Percentiles rank a stretch among this genome's conserved stretches.
Conservation (phyloP, 495 filamentous ascomycete genomes). For the Penicillium alfredii region DNA sequence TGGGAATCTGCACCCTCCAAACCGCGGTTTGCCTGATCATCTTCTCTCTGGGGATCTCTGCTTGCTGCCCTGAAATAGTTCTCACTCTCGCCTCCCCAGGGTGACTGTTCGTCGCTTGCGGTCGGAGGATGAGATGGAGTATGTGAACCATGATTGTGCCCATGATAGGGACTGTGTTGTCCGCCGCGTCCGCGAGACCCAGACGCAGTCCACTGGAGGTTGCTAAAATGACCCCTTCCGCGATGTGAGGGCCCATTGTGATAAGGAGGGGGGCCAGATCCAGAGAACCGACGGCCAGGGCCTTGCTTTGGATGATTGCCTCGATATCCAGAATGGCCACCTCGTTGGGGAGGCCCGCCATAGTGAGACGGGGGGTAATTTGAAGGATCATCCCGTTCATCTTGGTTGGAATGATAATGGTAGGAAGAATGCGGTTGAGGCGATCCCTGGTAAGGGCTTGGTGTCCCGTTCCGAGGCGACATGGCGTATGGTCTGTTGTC, state of each 20-base stretch:
- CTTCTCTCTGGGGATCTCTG: constrained; percentile 57
- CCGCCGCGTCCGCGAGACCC: constrained; percentile 25
- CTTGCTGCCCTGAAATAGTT: constrained; percentile 55
- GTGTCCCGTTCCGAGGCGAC: constrained; percentile 53
- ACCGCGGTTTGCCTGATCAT: constrained; percentile 41
- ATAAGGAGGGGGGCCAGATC: constrained; percentile 28
- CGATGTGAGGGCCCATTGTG: constrained; percentile 25
- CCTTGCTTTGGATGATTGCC: constrained; percentile 49
- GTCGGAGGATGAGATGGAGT: constrained; percentile 24
- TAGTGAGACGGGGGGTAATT: constrained; percentile 44
- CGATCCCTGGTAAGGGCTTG: constrained; percentile 60
- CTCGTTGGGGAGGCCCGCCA: constrained; percentile 45
- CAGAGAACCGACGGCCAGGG: constrained; percentile 39
- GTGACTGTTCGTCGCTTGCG: constrained; percentile 29
- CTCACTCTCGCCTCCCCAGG: constrained; percentile 47
- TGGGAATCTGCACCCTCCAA: constrained; percentile 23
- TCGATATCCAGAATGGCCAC: constrained; percentile 47
- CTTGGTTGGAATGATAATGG: constrained; percentile 51
- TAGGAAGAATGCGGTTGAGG: constrained; percentile 64
- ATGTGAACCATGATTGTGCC: constrained; percentile 22
- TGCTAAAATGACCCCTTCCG: constrained; percentile 46
- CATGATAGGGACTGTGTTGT: constrained; percentile 28
- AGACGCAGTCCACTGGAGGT: constrained; percentile 55
- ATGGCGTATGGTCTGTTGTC: constrained; percentile 49
- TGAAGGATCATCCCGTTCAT: constrained; percentile 46